A percentile compares a stretch with the other conserved stretches of the same genome.
Conservation (phyloP, 345 rosid species). For the rapeseed (Brassica napus) region DNA sequence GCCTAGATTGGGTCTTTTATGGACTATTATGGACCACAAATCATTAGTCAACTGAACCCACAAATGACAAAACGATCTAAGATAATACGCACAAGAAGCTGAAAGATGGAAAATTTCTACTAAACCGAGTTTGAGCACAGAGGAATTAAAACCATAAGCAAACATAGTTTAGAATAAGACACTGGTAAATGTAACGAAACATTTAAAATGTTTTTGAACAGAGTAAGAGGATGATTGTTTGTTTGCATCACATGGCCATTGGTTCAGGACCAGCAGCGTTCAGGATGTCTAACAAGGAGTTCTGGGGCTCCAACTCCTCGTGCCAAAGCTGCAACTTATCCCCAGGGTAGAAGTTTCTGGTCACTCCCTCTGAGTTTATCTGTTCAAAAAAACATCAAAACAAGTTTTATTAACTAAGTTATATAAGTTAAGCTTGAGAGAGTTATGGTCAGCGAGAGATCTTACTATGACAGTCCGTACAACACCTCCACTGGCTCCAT, state of each 20-base stretch:
- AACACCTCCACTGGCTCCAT: constrained; percentile 99
- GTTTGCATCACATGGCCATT: constrained; percentile 55
- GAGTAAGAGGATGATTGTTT: constrained; percentile 3
- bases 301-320: constrained; percentile 80
- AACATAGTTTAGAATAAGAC: constrained; percentile 9
- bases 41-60: background rate
- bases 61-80: no score
- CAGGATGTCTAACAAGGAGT: constrained; percentile 72
- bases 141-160: constrained; percentile 3
- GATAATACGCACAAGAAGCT: no score
- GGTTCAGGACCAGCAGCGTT: constrained; percentile 72
- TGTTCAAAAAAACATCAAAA: constrained; percentile 33
- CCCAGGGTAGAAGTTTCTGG: constrained; percentile 83
- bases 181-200: constrained; percentile 12
- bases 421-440: background rate
- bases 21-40: background rate
- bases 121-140: background rate
- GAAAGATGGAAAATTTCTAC: background rate
- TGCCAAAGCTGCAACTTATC: constrained; percentile 88
- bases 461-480: constrained; percentile 93
- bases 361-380: constrained; percentile 91
- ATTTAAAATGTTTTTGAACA: constrained; percentile 23
- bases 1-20: background rate
- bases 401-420: background rate
- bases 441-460: background rate